These are phyloP conservation scores for Leishmania guyanensis DNA, from an alignment of 208 protist species.

Conservation along the genomic window DNA sequence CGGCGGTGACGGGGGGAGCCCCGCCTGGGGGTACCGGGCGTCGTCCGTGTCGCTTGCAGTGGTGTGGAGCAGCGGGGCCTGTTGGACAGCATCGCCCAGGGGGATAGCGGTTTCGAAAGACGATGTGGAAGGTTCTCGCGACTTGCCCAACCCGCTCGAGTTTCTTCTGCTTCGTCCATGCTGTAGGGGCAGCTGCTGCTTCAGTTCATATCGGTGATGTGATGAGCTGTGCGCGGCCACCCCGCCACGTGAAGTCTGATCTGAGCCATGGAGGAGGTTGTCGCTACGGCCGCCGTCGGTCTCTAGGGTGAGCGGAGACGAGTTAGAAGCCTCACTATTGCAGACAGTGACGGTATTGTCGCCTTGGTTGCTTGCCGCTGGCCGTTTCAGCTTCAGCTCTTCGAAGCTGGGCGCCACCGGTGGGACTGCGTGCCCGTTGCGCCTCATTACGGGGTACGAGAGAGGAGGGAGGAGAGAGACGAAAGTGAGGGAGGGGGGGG, in stretches of 20 bases:
- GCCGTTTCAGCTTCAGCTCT: constrained; percentile 15
- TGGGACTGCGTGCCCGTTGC: constrained; percentile 4
- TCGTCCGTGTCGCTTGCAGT: background rate
- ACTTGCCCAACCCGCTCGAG: background rate
- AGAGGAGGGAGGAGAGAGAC: background rate
- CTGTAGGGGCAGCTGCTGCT: background rate
- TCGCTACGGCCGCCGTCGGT: background rate
- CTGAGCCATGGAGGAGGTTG: background rate
- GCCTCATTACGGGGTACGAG: constrained; percentile 16
- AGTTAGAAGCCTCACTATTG: background rate
- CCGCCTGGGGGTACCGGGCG: background rate
- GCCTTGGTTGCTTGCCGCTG: background rate
- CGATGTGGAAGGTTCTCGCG: background rate
- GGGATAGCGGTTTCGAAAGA: background rate
- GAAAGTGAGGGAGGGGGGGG: too few species aligned
- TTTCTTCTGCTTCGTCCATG: background rate
- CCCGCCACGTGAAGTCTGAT: background rate
- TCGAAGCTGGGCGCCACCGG: constrained; percentile 20
- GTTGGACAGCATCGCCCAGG: background rate
- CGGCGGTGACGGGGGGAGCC: background rate
- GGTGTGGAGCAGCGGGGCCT: background rate
- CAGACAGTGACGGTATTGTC: background rate
- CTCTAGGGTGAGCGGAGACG: background rate
- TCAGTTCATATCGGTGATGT: background rate
- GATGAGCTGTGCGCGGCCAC: background rate